Base-by-base conservation (phyloP, 768 basidiomycete genomes). In the Collybia mongolica region DNA sequence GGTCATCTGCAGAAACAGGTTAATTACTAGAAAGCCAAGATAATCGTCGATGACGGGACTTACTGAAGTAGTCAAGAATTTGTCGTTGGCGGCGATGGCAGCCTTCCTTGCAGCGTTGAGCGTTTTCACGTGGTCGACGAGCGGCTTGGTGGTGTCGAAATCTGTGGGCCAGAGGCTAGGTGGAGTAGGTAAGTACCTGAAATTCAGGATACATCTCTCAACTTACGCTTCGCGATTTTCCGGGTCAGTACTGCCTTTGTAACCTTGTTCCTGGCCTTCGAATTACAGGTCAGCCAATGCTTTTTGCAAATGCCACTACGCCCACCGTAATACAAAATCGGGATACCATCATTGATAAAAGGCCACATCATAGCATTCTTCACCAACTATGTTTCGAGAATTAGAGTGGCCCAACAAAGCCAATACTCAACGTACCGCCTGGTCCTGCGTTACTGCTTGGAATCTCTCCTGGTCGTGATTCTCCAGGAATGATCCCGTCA, bases 261-360 rank as follows among this genome's bases (percentile, higher is more conserved):
- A 80, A n/a, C 76, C 71, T 65, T 87, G 86, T 61, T 87, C 87
- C 60, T 86, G 85, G 7, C 65, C 64, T 65, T 20, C 23, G 24
- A 17, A n/a, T 7, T 12, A 36, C 24, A 29, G 6, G n/a, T 19
- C 6, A 26, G 23, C 35, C 29, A 23, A 28, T 26, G 6, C 8
- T 24, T 15, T 4, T 17, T 7, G 15, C n/a, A 26, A 7, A 11
- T n/a, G 37, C 19, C 20, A 39, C 15, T 15, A 23, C 15, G 48
- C 53, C 35, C 36, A 64, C 85, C 85, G 52, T 85, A 85, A 61
- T 88, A 88, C 35, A 85, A 63, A 50, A 87, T 82, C 2, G 86
- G 86, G 54, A 86, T 82, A 17, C 85, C 83, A 51, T 88, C 86
- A 39, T 77, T 74, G 70, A 83, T 76, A 62, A 86, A 87, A 44